Conservation (phyloP, 495 filamentous ascomycete species). For the Lophium mytilinum region DNA sequence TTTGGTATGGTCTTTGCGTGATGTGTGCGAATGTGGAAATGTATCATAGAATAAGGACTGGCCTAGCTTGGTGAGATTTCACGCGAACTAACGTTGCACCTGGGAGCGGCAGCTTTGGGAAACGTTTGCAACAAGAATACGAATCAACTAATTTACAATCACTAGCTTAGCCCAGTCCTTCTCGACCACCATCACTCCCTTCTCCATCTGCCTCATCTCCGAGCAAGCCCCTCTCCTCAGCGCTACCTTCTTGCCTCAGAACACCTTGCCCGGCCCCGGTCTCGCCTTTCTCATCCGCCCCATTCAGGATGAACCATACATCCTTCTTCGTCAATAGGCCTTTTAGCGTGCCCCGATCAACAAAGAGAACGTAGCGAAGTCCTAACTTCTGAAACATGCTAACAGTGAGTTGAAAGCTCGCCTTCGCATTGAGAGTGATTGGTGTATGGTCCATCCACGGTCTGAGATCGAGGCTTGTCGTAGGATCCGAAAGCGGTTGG, state of each 20-base stretch:
- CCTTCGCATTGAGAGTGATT: constrained; percentile 71
- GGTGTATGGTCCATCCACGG: constrained; percentile 99
- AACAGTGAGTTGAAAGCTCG: constrained; percentile 69
- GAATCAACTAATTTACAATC: too few species aligned
- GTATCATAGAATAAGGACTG: too few species aligned
- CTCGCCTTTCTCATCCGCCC: constrained; percentile 48
- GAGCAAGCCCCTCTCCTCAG: not conserved
- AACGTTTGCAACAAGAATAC: too few species aligned
- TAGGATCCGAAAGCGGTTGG: constrained; percentile 70
- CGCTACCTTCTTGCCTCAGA: not conserved
- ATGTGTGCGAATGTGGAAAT: too few species aligned
- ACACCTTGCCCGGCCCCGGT: not conserved
- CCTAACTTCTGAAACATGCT: constrained; percentile 92
- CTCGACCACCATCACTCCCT: not conserved
- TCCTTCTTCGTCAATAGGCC: constrained; percentile 96
- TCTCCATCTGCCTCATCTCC: not conserved
- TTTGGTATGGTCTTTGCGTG: too few species aligned
- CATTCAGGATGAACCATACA: constrained; percentile 88
- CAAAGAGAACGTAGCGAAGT: constrained; percentile 82
- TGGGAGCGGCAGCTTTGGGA: too few species aligned
- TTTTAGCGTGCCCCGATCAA: constrained; percentile 68
- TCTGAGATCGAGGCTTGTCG: constrained; percentile 73
- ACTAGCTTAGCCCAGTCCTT: not conserved
- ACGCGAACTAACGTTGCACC: too few species aligned
- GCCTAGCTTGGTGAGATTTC: too few species aligned